Percentiles rank a stretch among this genome's conserved stretches.
Evolutionary conservation across 2,329 filamentous ascomycete genomes (phyloP).

Genomic region (Moelleriella libera): DNA sequence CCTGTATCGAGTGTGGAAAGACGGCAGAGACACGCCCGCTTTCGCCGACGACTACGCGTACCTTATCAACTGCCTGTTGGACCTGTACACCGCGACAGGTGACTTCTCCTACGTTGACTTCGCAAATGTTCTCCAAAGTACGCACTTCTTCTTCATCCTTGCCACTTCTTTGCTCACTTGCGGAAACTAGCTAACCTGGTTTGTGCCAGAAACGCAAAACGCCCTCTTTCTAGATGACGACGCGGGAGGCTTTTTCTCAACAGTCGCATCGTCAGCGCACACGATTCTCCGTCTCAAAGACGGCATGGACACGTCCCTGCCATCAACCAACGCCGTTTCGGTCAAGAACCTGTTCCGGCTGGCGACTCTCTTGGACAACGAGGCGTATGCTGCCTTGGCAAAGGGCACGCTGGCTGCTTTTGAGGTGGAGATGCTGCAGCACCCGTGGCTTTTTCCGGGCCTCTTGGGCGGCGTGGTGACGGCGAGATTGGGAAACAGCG

Average conservation of each 20-base stretch:
- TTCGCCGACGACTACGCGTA: slow-evolving; percentile 96
- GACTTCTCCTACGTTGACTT: slow-evolving; percentile 65
- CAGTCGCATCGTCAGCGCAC: slow-evolving; percentile 45
- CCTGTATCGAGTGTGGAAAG: slow-evolving; percentile 62
- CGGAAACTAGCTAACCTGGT: no score
- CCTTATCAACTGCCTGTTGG: slow-evolving; percentile 66
- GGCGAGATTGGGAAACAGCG: slow-evolving; percentile 52
- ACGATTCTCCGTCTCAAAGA: slow-evolving; percentile 82
- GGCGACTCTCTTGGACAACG: slow-evolving; percentile 51
- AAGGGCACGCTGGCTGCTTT: slow-evolving; percentile 71
- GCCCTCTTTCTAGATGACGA: slow-evolving; percentile 60
- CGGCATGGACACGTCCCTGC: slow-evolving; percentile 85
- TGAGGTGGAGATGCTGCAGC: slow-evolving; percentile 80
- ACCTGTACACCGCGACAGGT: slow-evolving; percentile 72
- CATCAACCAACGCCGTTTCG: slow-evolving; percentile 80
- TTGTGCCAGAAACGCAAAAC: slow-evolving; percentile 50
- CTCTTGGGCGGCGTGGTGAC: slow-evolving; percentile 65
- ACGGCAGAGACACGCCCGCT: slow-evolving; percentile 48
- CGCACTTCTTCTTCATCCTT: slow-evolving; percentile 9
- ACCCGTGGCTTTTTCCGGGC: slow-evolving; percentile 81
- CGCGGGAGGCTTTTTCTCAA: slow-evolving; percentile 61
- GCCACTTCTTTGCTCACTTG: not conserved
- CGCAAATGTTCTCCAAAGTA: slow-evolving; percentile 68
- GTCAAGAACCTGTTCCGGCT: slow-evolving; percentile 79
- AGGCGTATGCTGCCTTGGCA: slow-evolving; percentile 49